Evolutionary conservation across 495 filamentous ascomycete genomes (phyloP).

Genomic region (Wilcoxina mikolae): DNA sequence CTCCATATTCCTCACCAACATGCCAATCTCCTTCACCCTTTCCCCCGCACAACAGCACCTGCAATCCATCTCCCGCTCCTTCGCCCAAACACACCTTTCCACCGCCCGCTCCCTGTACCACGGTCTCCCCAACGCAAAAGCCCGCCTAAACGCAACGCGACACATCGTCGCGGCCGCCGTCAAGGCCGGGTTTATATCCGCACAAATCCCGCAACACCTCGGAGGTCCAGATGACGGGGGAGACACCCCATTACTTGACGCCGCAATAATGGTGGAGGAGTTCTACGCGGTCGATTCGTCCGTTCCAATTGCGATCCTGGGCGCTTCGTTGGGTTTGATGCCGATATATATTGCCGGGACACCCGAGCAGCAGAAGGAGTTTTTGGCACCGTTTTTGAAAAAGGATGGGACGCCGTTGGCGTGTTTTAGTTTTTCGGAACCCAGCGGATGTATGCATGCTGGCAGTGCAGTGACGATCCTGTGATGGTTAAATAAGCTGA

Average conservation of each 20-base stretch:
- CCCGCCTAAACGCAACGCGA: not conserved
- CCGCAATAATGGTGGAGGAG: constrained; percentile 40
- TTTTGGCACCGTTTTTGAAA: constrained; percentile 38
- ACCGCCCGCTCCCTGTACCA: not conserved
- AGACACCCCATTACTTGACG: constrained; percentile 34
- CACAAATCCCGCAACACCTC: constrained; percentile 28
- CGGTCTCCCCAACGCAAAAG: not conserved
- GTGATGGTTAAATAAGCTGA: not conserved
- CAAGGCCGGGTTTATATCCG: not conserved
- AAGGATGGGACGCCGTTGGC: constrained; percentile 36
- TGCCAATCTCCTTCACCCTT: constrained; percentile 34
- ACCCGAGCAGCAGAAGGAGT: constrained; percentile 31
- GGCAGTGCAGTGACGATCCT: not conserved
- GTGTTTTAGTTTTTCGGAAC: constrained; percentile 39
- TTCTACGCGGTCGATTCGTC: constrained; percentile 38
- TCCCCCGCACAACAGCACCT: constrained; percentile 29
- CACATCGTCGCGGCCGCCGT: not conserved
- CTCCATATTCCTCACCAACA: too few relatives aligned
- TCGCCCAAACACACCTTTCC: constrained; percentile 26
- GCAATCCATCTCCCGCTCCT: constrained; percentile 26
- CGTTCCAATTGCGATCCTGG: constrained; percentile 38
- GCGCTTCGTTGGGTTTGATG: constrained; percentile 37
- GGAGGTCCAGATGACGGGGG: constrained; percentile 33
- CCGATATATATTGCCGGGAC: constrained; percentile 35
- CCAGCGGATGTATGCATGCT: constrained; percentile 37